Percentiles rank a stretch among this genome's conserved stretches.
Conservation (phyloP, 345 rosid genomes). For the Arabis hirsuta region DNA sequence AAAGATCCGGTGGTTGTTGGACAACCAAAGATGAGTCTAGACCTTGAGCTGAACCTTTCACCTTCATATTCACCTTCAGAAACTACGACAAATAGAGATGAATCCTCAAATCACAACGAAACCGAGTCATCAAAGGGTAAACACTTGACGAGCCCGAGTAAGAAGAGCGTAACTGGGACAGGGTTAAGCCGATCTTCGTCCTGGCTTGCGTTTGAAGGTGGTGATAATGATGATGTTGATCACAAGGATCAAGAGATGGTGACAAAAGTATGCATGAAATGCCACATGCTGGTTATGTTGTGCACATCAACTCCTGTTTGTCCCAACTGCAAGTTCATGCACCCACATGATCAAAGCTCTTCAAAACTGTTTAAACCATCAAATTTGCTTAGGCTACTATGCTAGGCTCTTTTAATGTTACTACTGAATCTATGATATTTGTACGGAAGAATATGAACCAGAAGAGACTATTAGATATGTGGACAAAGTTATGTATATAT, state of each 20-base stretch:
- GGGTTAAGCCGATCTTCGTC: constrained; percentile 47
- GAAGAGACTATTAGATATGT: constrained; percentile 18
- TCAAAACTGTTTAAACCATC: constrained; percentile 54
- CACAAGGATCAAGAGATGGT: constrained; percentile 65
- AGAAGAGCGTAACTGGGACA: constrained; percentile 27
- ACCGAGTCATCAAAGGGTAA: constrained; percentile 31
- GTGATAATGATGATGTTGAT: constrained; percentile 43
- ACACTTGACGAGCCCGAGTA: constrained; percentile 28
- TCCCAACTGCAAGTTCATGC: constrained; percentile 94
- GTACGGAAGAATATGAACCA: constrained; percentile 28
- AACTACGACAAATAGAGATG: constrained; percentile 15
- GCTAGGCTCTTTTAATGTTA: constrained; percentile 43
- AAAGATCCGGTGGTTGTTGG: constrained; percentile 47
- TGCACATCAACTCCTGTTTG: constrained; percentile 75
- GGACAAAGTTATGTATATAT: constrained; percentile 39
- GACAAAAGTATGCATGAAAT: constrained; percentile 71
- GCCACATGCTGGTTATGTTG: constrained; percentile 90
- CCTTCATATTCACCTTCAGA: constrained; percentile 50
- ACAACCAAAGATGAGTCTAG: constrained; percentile 58
- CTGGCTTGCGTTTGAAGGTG: constrained; percentile 52
- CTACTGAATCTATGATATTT: not conserved
- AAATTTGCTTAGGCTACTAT: constrained; percentile 58
- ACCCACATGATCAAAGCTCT: constrained; percentile 60
- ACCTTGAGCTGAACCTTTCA: constrained; percentile 73
- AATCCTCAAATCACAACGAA: constrained; percentile 28